Evolutionary conservation across 192 early-diverging fungal genomes (phyloP), one percentile per base, ranked within the genome.

Genomic region (Geosiphon pyriformis): DNA sequence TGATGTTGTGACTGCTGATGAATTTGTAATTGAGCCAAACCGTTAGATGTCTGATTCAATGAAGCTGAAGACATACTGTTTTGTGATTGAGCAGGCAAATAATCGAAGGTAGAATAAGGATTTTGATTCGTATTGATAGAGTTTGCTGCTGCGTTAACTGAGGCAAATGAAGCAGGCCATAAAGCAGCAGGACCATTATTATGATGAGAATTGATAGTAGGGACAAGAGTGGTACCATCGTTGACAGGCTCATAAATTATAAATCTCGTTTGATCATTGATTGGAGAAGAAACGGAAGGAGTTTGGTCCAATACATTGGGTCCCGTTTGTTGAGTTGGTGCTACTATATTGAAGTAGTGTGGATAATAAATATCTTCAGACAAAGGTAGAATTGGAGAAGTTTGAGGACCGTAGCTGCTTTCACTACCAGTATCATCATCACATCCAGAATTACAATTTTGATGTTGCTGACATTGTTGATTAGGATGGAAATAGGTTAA

Each of bases 201-300:
- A 29, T 34, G 10, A 33, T 33, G 56, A 59, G 12, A 23, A 29
- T 55, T 55, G 23, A 55, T 20, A 55, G 53, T 55, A 1, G 53
- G 53, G 0, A 59, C 56, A 18, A 59, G 56, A 18, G 56, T 15
- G 1, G 29, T 22, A 26, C 22, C 31, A n/a, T 67, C 54, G 46
- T 65, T 65, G 29, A 25, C 26, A 6, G 65, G 65, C 47, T 67
- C 54, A 29, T 67, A 67, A 35, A 67, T 67, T 22, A 67, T 67
- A 56, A 67, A 57, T 18, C 65, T 22, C 65, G 56, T 56, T 67
- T 67, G 65, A 29, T 67, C 65, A 17, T n/a, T 37, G 1, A 25
- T 42, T n/a, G 31, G 46, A 53, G 63, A 17, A 32, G 54, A 23
- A 11, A 29, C 20, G 20, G 54, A 4, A 30, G 31, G 17, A 0